These are phyloP conservation scores for Botrytis elliptica DNA, from an alignment of 2,329 filamentous ascomycete species.

Conservation along the genomic window DNA sequence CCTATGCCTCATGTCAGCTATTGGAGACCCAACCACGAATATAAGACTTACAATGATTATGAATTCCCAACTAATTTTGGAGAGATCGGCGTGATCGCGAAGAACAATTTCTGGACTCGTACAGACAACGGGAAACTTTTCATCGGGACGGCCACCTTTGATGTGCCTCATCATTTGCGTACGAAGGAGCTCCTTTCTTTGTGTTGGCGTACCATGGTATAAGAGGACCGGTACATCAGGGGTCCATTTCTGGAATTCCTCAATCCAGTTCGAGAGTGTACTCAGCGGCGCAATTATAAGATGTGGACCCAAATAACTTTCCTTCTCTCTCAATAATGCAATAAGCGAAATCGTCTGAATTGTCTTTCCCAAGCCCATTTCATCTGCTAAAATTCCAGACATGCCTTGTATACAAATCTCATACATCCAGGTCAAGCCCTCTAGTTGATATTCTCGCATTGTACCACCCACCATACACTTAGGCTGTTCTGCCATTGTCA, in stretches of 20 bases:
- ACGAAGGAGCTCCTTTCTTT: constrained; percentile 73
- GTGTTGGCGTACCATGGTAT: constrained; percentile 81
- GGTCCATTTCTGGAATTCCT: constrained; percentile 89
- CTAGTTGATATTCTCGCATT: constrained; percentile 92
- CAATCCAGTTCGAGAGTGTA: constrained; percentile 92
- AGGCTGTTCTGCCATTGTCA: constrained; percentile 83
- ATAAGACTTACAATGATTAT: constrained; percentile 75
- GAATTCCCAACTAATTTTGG: constrained; percentile 90
- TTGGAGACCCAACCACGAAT: neutral
- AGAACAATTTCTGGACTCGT: constrained; percentile 97
- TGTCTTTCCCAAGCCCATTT: constrained; percentile 62
- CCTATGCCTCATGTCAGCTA: constrained; percentile 47
- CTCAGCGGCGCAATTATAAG: constrained; percentile 87
- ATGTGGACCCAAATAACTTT: constrained; percentile 80
- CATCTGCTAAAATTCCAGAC: constrained; percentile 60
- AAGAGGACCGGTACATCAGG: constrained; percentile 84
- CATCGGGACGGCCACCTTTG: constrained; percentile 54
- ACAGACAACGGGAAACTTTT: constrained; percentile 84
- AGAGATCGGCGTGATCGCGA: constrained; percentile 78
- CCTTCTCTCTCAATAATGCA: constrained; percentile 82
- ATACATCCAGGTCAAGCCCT: constrained; percentile 92
- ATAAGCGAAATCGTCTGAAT: constrained; percentile 52
- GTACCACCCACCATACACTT: constrained; percentile 79
- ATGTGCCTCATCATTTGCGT: constrained; percentile 70
- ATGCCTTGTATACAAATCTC: constrained; percentile 61